Evolutionary conservation across 257 asterid species (phyloP), one percentile per base, ranked within the genome.

Genomic region (Gentiana dahurica): DNA sequence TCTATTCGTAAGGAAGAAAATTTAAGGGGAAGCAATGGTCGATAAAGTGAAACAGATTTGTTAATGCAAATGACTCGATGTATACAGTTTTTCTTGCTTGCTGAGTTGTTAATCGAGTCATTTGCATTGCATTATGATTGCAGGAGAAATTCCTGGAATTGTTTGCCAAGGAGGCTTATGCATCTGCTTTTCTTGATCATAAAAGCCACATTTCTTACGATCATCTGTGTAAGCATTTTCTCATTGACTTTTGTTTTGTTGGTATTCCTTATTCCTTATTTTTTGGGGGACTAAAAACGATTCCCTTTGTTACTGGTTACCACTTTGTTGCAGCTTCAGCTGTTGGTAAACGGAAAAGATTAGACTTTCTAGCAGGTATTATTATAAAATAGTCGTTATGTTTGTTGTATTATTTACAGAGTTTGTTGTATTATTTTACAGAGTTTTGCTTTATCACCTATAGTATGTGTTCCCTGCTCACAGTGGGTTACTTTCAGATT

Each of bases 131-230:
- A 75, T 67, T 24, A 24, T 24, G 24, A 24, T 70, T 87, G 77
- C 84, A 90, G 98, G 96, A 90, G 77, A 87, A 84, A 76, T 90
- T 90, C 81, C 96, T 90, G 58, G 87, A 87, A 67, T 56, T 84
- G 37, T 80, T 79, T 67, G 55, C 68, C 68, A 81, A 58, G 77
- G 98, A 90, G 75, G 95, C 89, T 61, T 82, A 84, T 71, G 83
- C 87, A 44, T 68, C 73, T 57, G 71, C 91, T 57, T 82, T 72
- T 73, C 75, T 78, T 36, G 94, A 87, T 70, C 73, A 50, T 58
- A 87, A 84, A 60, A 77, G 45, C 51, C 66, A 68, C 15, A 61
- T 76, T 33, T 71, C 84, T 41, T 90, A 90, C 76, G 59, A 81
- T 63, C 96, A 87, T 63, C 76, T 87, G 45, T 82, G 98, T 90